These are phyloP conservation scores for Globisporangium emineosum DNA, from an alignment of 352 stramenopile genomes.

Conservation along the genomic window DNA sequence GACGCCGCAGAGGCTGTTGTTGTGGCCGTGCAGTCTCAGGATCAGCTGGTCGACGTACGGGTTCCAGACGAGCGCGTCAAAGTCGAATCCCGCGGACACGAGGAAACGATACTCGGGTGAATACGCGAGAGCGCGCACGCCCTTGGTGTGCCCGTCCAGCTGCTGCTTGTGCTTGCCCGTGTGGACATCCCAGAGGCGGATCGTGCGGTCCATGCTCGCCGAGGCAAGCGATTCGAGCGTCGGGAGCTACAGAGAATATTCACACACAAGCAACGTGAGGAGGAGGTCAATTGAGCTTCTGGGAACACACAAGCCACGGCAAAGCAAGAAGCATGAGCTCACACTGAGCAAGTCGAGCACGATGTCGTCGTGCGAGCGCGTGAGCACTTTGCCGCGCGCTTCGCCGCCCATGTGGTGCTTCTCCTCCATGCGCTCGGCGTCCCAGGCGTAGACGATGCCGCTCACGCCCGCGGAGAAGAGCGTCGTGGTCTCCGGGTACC, in stretches of 20 bases:
- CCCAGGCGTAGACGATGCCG: slow-evolving; percentile 84
- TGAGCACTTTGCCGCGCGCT: slow-evolving; percentile 45
- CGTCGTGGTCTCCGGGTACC: slow-evolving; percentile 60
- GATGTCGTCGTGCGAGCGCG: slow-evolving; percentile 84
- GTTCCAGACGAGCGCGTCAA: slow-evolving; percentile 88
- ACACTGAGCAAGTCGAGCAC: slow-evolving; percentile 82
- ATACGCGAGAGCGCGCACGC: slow-evolving; percentile 77
- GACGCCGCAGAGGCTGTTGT: slow-evolving; percentile 80
- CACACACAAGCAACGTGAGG: background rate
- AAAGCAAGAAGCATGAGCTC: slow-evolving; percentile 1
- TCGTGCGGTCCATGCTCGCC: slow-evolving; percentile 86
- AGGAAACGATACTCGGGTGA: slow-evolving; percentile 85
- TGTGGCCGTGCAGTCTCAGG: slow-evolving; percentile 80
- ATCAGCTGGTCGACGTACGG: slow-evolving; percentile 89
- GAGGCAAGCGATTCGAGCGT: slow-evolving; percentile 81
- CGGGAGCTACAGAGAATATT: slow-evolving; percentile 57
- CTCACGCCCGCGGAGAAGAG: slow-evolving; percentile 83
- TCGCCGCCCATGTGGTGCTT: slow-evolving; percentile 79
- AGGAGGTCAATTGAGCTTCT: too few relatives aligned
- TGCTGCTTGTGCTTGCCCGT: slow-evolving; percentile 85
- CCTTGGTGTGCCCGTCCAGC: slow-evolving; percentile 82
- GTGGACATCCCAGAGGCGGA: slow-evolving; percentile 87
- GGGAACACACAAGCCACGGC: background rate
- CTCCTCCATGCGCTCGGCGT: slow-evolving; percentile 82
- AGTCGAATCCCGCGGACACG: slow-evolving; percentile 86